A percentile compares a stretch with the other conserved stretches of the same genome.
Evolutionary conservation across 345 rosid species (phyloP).

Genomic region (Raphanus sativus): DNA sequence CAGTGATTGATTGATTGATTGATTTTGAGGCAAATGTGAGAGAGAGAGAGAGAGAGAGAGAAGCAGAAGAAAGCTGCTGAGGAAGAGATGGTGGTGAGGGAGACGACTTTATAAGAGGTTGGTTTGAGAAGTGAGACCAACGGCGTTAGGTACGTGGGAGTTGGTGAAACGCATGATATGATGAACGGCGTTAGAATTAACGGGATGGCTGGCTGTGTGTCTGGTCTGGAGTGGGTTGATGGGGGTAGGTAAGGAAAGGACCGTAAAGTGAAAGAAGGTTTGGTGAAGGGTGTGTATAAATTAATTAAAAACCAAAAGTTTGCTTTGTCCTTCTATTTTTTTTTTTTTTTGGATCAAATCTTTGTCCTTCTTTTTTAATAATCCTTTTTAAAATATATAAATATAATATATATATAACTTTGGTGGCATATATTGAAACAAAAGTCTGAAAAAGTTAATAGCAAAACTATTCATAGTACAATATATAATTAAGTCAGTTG

Average conservation of each 20-base stretch:
- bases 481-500: neutral
- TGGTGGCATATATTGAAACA: neutral
- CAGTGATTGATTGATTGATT: constrained; percentile 6
- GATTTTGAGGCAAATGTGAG: neutral
- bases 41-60: neutral
- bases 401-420: neutral
- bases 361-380: neutral
- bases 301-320: neutral
- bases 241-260: constrained; percentile 33
- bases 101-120: constrained; percentile 23
- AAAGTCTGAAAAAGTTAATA: neutral
- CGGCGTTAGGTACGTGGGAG: constrained; percentile 36
- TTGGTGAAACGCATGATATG: constrained; percentile 21
- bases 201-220: constrained; percentile 20
- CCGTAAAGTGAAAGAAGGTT: constrained; percentile 20
- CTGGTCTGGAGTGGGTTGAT: constrained; percentile 9
- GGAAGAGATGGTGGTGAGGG: constrained; percentile 1
- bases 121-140: constrained; percentile 31
- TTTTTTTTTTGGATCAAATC: too few relatives aligned
- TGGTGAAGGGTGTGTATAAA: constrained; percentile 25
- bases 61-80: constrained; percentile 34
- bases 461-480: neutral
- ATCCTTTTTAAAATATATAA: too few relatives aligned
- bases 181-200: constrained; percentile 25
- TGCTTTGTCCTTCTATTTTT: neutral